Conservation (phyloP, 2,329 filamentous ascomycete genomes). For the Penicillium polonicum region DNA sequence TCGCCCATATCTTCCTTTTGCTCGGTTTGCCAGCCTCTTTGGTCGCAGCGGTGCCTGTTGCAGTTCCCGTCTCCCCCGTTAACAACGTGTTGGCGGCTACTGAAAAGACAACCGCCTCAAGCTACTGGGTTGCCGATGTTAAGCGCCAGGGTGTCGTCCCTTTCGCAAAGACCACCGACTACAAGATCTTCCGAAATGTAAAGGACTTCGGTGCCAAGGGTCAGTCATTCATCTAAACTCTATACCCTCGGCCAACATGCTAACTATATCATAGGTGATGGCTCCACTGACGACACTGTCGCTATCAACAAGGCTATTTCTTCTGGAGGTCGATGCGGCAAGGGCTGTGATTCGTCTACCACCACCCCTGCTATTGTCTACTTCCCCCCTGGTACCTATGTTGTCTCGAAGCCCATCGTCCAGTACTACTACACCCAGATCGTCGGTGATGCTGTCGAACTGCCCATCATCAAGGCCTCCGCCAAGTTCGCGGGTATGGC, state of each 20-base stretch:
- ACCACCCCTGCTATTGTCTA: slow-evolving; percentile 83
- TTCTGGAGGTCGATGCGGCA: slow-evolving; percentile 74
- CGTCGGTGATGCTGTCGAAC: slow-evolving; percentile 71
- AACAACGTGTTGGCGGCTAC: slow-evolving; percentile 11
- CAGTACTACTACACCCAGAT: slow-evolving; percentile 94
- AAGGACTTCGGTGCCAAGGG: slow-evolving; percentile 72
- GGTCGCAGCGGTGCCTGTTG: slow-evolving; percentile 34
- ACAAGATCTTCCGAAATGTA: slow-evolving; percentile 75
- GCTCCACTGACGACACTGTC: slow-evolving; percentile 75
- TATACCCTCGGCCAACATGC: slow-evolving; percentile 4
- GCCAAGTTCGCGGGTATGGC: slow-evolving; percentile 78
- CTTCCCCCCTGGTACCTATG: slow-evolving; percentile 84
- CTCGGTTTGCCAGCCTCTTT: slow-evolving; percentile 29
- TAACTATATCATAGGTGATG: slow-evolving; percentile 53
- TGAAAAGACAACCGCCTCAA: slow-evolving; percentile 33
- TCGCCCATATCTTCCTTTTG: slow-evolving; percentile 35
- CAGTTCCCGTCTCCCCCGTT: slow-evolving; percentile 16
- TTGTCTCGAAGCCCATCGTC: slow-evolving; percentile 74
- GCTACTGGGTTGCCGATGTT: slow-evolving; percentile 72
- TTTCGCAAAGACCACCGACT: slow-evolving; percentile 57
- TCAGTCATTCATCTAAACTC: slow-evolving; percentile 43
- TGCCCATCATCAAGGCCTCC: slow-evolving; percentile 73
- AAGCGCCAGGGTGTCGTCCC: slow-evolving; percentile 67
- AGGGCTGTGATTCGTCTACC: slow-evolving; percentile 79
- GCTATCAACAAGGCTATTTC: slow-evolving; percentile 84